phyloP scores from a whole-genome alignment of 305 asterid species.

The Stenogyne calaminthoides region DNA sequence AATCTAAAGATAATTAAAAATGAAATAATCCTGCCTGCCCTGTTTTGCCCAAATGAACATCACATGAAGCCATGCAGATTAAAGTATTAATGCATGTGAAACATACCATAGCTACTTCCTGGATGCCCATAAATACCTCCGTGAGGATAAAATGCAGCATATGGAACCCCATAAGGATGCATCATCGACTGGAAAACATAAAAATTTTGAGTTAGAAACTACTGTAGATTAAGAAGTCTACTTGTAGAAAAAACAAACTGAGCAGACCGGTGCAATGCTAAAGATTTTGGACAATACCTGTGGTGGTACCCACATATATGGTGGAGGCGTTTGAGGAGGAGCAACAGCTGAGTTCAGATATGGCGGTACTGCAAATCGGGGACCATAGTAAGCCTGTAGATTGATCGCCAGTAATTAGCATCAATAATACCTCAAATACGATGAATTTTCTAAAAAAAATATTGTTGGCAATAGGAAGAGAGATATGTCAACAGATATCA shows the following conservation, averaged over 20 bases:
- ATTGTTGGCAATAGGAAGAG: not conserved
- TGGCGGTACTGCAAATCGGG: constrained; percentile 78
- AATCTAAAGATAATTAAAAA: not conserved
- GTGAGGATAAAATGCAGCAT: constrained; percentile 72
- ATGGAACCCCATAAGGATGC: constrained; percentile 76
- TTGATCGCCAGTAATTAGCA: constrained; percentile 16
- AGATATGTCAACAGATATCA: constrained; percentile 3
- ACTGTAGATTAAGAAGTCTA: constrained; percentile 1
- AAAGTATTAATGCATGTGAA: not conserved
- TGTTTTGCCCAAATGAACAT: not conserved
- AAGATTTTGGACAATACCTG: constrained; percentile 51
- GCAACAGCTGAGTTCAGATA: constrained; percentile 71
- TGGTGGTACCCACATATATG: constrained; percentile 87
- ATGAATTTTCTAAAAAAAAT: not conserved
- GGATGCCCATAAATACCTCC: constrained; percentile 82
- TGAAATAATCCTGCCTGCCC: not conserved
- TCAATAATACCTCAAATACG: constrained; percentile 8
- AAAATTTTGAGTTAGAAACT: constrained; percentile 10
- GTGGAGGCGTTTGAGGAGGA: constrained; percentile 72
- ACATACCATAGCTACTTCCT: constrained; percentile 71
- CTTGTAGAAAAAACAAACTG: constrained; percentile 1
- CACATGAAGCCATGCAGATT: not conserved
- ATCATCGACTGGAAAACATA: constrained; percentile 60
- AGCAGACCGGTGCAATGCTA: not conserved
- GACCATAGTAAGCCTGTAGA: constrained; percentile 81